Percentiles rank a stretch among this genome's conserved stretches.
These are phyloP conservation scores for Hypholoma fasciculare DNA, from an alignment of 768 basidiomycete genomes.

Conservation along the genomic window DNA sequence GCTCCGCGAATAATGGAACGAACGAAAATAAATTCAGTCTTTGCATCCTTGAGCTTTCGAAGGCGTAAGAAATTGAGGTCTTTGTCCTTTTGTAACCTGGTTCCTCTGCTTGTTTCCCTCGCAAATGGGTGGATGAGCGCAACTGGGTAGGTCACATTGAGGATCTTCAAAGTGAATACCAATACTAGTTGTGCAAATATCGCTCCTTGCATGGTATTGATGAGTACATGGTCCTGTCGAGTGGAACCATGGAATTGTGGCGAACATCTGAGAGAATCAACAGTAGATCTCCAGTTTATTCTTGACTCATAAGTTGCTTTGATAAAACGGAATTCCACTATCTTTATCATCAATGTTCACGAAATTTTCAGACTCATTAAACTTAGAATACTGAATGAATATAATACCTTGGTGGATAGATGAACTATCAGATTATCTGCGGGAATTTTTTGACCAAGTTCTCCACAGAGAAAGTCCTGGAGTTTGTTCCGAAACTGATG, in stretches of 20 bases:
- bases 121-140: not conserved
- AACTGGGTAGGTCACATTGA: not conserved
- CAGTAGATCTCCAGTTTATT: conserved; percentile 21
- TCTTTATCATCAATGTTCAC: conserved; percentile 10
- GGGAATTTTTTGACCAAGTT: not conserved
- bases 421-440: not conserved
- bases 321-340: conserved; percentile 21
- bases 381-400: not conserved
- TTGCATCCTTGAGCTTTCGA: not conserved
- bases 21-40: not conserved
- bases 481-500: not conserved
- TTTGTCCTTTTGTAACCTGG: not conserved
- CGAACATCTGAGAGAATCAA: conserved; percentile 25
- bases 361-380: not conserved
- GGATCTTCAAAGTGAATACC: not conserved
- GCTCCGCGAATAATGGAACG: not conserved
- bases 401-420: not conserved
- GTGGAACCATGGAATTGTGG: conserved; percentile 20
- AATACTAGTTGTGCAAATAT: not conserved
- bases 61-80: not conserved
- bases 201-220: conserved; percentile 13
- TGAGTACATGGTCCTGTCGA: conserved; percentile 27
- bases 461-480: not conserved
- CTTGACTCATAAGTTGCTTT: conserved; percentile 23
- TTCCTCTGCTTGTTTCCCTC: not conserved